Evolutionary conservation across 1,284 basidiomycete genomes (phyloP).

Genomic region (Clitocybe nebularis): DNA sequence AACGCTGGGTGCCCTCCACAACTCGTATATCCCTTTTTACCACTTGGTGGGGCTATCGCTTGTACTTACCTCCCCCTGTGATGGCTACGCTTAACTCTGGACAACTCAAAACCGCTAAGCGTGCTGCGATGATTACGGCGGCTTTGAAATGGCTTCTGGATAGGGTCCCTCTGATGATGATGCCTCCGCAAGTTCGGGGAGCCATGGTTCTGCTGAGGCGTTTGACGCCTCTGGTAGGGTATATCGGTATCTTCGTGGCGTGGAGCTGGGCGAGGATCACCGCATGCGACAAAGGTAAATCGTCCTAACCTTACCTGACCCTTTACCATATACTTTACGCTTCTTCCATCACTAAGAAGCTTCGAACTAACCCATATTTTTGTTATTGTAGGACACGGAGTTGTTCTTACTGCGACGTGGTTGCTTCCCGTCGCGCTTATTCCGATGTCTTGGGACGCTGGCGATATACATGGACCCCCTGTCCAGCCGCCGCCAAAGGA

Average conservation of each 20-base stretch:
- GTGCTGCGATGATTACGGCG: conserved; percentile 67
- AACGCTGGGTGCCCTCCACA: conserved; percentile 67
- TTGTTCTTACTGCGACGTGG: conserved; percentile 75
- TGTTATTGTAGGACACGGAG: conserved; percentile 47
- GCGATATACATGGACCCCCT: conserved; percentile 30
- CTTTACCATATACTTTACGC: neutral
- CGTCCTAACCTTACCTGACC: too few relatives aligned
- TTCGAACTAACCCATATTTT: neutral
- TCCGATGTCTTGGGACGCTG: conserved; percentile 60
- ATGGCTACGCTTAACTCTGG: conserved; percentile 59
- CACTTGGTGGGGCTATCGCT: conserved; percentile 79
- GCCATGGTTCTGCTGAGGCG: conserved; percentile 53
- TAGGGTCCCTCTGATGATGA: conserved; percentile 52
- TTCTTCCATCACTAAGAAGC: too few relatives aligned
- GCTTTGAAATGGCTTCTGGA: conserved; percentile 69
- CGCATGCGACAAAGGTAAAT: conserved; percentile 63
- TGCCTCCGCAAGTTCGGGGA: conserved; percentile 58
- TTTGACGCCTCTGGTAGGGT: conserved; percentile 67
- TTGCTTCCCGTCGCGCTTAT: conserved; percentile 69
- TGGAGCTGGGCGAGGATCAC: conserved; percentile 77
- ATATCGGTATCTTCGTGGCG: conserved; percentile 72
- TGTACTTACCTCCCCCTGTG: conserved; percentile 71
- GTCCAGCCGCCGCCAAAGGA: conserved; percentile 19
- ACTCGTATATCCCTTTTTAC: conserved; percentile 67
- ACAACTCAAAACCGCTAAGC: conserved; percentile 62